Evolutionary conservation across 2,329 filamentous ascomycete genomes (phyloP).

Genomic region (Pseudogymnoascus sp.): DNA sequence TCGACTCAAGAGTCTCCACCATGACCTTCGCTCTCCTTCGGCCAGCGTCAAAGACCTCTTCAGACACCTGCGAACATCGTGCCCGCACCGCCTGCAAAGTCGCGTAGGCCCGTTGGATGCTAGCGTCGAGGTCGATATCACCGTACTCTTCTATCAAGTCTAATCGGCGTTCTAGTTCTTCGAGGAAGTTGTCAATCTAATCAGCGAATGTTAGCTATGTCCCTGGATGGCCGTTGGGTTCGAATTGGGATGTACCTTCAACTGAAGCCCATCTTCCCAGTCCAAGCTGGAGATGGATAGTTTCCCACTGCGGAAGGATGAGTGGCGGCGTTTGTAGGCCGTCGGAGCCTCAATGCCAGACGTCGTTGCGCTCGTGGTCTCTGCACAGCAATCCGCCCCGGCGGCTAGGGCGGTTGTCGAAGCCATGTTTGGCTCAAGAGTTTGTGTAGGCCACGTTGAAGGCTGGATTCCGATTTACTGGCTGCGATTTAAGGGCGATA

Average conservation of each 20-base stretch:
- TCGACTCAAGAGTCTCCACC: slow-evolving; percentile 81
- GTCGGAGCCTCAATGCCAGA: slow-evolving; percentile 17
- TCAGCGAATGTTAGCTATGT: slow-evolving; percentile 9
- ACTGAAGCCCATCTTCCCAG: slow-evolving; percentile 50
- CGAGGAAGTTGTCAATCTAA: slow-evolving; percentile 70
- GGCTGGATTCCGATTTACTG: neutral
- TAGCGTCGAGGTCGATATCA: slow-evolving; percentile 72
- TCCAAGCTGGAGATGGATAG: slow-evolving; percentile 55
- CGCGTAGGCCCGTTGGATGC: slow-evolving; percentile 74
- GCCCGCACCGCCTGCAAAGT: slow-evolving; percentile 81
- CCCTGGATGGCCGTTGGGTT: neutral
- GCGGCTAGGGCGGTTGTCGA: neutral
- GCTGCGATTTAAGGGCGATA: neutral
- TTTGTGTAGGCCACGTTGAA: neutral
- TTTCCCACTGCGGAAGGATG: slow-evolving; percentile 45
- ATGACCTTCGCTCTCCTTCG: slow-evolving; percentile 76
- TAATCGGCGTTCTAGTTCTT: slow-evolving; percentile 76
- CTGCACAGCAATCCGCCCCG: slow-evolving; percentile 25
- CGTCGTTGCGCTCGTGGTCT: slow-evolving; percentile 15
- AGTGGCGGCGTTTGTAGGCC: slow-evolving; percentile 38
- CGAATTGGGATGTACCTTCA: slow-evolving; percentile 37
- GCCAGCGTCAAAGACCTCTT: slow-evolving; percentile 80
- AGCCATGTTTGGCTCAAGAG: neutral
- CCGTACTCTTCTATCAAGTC: slow-evolving; percentile 85
- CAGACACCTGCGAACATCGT: slow-evolving; percentile 81